Conservation (phyloP, 306 rosid species). For the Rubus parviflorus region DNA sequence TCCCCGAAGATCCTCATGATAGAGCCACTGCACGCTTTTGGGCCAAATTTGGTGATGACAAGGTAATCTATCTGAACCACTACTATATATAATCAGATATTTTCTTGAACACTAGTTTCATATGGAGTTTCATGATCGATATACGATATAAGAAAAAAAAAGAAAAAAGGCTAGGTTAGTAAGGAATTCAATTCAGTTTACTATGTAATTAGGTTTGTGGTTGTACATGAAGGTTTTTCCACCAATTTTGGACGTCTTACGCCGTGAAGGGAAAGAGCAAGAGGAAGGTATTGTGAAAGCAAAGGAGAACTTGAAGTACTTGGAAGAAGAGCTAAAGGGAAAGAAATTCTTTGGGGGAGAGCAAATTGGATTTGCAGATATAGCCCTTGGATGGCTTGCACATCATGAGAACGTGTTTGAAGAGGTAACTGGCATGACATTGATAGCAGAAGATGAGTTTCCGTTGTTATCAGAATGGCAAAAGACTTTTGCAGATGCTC, state of each 20-base stretch:
- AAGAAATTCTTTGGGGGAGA: slow-evolving; percentile 32
- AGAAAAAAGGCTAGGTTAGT: no score
- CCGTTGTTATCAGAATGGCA: slow-evolving; percentile 30
- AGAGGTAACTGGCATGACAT: slow-evolving; percentile 1
- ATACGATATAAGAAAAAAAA: not conserved
- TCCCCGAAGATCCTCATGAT: slow-evolving; percentile 26
- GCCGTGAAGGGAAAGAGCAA: slow-evolving; percentile 30
- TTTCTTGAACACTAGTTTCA: not conserved
- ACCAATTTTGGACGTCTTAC: not conserved
- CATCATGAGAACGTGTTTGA: not conserved
- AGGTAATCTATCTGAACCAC: slow-evolving; percentile 5
- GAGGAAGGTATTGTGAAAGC: slow-evolving; percentile 25
- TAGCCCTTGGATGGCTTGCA: slow-evolving; percentile 30
- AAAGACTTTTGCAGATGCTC: slow-evolving; percentile 19
- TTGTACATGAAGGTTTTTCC: slow-evolving; percentile 20
- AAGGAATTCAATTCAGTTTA: not conserved
- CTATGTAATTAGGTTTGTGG: not conserved
- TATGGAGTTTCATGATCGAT: not conserved
- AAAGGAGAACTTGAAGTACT: slow-evolving; percentile 20
- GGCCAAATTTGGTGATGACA: slow-evolving; percentile 33
- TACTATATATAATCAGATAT: not conserved
- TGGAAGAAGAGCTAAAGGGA: slow-evolving; percentile 28
- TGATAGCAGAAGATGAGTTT: slow-evolving; percentile 20
- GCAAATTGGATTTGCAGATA: slow-evolving; percentile 22
- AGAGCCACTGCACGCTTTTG: slow-evolving; percentile 37